Evolutionary conservation across 768 basidiomycete genomes (phyloP).

Genomic region (Candolleomyces eurysporus): DNA sequence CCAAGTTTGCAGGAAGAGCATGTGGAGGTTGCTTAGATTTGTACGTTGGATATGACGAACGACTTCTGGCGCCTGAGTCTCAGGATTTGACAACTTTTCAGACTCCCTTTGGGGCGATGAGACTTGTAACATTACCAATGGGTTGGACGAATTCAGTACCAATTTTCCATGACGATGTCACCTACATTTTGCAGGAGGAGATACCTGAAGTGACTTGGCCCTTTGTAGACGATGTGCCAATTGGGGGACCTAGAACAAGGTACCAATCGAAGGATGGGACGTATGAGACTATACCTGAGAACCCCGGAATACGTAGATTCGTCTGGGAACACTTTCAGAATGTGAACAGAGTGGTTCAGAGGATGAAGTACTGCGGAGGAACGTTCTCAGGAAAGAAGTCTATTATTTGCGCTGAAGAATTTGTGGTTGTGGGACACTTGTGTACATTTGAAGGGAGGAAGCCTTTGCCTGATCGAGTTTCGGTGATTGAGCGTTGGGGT

Average conservation of each 20-base stretch:
- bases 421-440: conserved; percentile 33
- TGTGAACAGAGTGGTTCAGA: conserved; percentile 30
- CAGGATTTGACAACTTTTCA: conserved; percentile 11
- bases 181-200: conserved; percentile 28
- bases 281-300: conserved; percentile 31
- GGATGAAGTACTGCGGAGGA: conserved; percentile 16
- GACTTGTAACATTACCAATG: conserved; percentile 10
- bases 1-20: conserved; percentile 11
- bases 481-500: conserved; percentile 23
- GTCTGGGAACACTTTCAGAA: conserved; percentile 34
- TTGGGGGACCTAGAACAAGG: conserved; percentile 27
- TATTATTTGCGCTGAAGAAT: conserved; percentile 21
- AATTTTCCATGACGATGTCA: conserved; percentile 11
- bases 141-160: conserved; percentile 13
- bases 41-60: conserved; percentile 8
- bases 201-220: conserved; percentile 31
- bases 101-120: conserved; percentile 7
- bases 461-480: conserved; percentile 17
- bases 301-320: conserved; percentile 30
- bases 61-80: neutral
- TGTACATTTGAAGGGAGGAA: conserved; percentile 34
- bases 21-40: conserved; percentile 6
- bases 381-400: conserved; percentile 26
- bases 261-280: conserved; percentile 22
- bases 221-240: conserved; percentile 34